Evolutionary conservation across 2,329 filamentous ascomycete species (phyloP).

Genomic region (Aurifilum marmelostoma): DNA sequence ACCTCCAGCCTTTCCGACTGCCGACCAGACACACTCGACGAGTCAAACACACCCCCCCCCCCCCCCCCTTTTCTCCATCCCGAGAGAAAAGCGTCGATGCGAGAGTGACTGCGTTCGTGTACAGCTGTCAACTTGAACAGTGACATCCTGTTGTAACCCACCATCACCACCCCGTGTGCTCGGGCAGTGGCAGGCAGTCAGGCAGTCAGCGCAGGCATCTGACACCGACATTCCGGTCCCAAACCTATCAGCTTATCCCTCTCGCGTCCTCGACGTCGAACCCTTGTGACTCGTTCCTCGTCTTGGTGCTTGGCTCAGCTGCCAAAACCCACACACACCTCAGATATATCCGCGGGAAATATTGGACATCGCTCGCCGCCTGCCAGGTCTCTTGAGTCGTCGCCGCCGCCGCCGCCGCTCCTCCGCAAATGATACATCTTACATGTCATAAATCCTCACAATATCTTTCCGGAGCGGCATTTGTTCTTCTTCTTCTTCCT

Average conservation of each 20-base stretch:
- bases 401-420: background rate
- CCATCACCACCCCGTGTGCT: background rate
- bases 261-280: constrained; percentile 14
- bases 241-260: constrained; percentile 24
- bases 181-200: constrained; percentile 19
- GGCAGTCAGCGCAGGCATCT: constrained; percentile 18
- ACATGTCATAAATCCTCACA: background rate
- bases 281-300: background rate
- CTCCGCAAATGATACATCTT: background rate
- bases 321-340: background rate
- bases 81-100: background rate
- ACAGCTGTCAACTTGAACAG: background rate
- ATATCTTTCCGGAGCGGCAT: no score
- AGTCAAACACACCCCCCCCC: background rate
- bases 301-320: constrained; percentile 11
- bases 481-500: background rate
- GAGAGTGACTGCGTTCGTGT: background rate
- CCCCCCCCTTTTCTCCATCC: no score
- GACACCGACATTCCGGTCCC: constrained; percentile 21
- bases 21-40: background rate
- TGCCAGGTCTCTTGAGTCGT: constrained; percentile 7
- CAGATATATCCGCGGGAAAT: background rate
- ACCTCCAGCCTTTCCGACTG: background rate
- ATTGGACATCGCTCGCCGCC: background rate
- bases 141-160: constrained; percentile 5